Evolutionary conservation across 805 yeast genomes (phyloP), one percentile per base, ranked within the genome.

Genomic region (Tetrapisispora iriomotensis): DNA sequence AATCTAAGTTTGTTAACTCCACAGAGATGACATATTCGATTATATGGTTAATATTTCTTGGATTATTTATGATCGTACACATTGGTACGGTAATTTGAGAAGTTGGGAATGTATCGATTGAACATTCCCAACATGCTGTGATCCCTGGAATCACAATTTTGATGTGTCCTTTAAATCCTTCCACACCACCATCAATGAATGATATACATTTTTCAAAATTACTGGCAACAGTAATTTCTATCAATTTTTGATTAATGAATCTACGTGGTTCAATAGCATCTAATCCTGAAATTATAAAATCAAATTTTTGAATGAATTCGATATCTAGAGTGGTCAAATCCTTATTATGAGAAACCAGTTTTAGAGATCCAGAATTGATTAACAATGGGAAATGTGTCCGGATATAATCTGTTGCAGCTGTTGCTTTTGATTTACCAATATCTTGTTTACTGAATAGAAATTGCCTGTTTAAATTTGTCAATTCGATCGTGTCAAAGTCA

Each of bases 21-120:
- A 84, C 65, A 24, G 77, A 79, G 43, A 77, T 75, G 1, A 90
- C 87, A 82, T 92, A 90, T 57, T 88, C 95, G 8, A 90, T 79
- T 51, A 96, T 87, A 60, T 90, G 97, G 50, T 88, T 96, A 0
- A 96, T 92, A 8, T 86, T 61, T 44, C 97, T 64, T n/a, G 97
- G 97, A 8, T 92, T 86, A 42, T 87, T 82, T 2, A 96, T 94
- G 37, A 92, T 79, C 0, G 97, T 92, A 60, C 97, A 92, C 47
- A 90, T 78, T 2, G 97, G 96, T 49, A 78, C 84, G 0, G 86
- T 79, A 1, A 71, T 70, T 20, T 65, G 58, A 10, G 14, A 12
- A 3, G 70, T 66, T 9, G 83, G 75, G 30, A 87, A 65, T 58
- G 94, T 71, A 42, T 79, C 82, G 38, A 84, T 65, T 5, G 95